Conservation (phyloP, 2,329 filamentous ascomycete species). For the Aureobasidium leucospermi region DNA sequence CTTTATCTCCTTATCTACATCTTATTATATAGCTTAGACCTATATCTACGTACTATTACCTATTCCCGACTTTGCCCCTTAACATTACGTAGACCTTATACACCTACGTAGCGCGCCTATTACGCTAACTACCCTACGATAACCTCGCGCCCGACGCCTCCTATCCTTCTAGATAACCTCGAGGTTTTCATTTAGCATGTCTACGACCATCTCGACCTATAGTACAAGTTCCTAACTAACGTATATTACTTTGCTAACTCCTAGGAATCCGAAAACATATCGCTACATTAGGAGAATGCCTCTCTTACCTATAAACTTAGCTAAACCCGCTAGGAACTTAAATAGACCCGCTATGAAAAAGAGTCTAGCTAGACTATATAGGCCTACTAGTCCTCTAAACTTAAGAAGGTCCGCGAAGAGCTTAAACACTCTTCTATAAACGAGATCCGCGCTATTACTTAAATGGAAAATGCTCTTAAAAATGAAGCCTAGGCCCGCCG, state of each 20-base stretch:
- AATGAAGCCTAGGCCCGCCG: background rate
- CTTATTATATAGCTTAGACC: no score
- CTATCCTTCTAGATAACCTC: background rate
- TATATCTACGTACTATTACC: no score
- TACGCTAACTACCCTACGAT: background rate
- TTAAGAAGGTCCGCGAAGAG: background rate
- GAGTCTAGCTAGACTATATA: background rate
- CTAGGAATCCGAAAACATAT: background rate
- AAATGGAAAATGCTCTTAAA: background rate
- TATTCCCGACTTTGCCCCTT: background rate
- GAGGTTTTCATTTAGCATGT: background rate
- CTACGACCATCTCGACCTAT: background rate
- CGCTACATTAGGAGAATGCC: background rate
- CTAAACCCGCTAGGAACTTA: background rate
- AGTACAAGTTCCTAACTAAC: background rate
- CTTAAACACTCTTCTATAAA: background rate
- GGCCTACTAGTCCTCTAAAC: background rate
- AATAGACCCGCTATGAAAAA: background rate
- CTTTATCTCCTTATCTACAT: no score
- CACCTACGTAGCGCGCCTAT: background rate
- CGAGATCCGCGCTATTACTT: background rate
- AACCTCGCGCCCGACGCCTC: background rate
- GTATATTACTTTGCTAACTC: background rate
- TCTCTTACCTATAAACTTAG: background rate
- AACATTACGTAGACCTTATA: constrained; percentile 1